These are phyloP conservation scores for Candida labiduridarum DNA, from an alignment of 1,139 yeast species.

Conservation along the genomic window DNA sequence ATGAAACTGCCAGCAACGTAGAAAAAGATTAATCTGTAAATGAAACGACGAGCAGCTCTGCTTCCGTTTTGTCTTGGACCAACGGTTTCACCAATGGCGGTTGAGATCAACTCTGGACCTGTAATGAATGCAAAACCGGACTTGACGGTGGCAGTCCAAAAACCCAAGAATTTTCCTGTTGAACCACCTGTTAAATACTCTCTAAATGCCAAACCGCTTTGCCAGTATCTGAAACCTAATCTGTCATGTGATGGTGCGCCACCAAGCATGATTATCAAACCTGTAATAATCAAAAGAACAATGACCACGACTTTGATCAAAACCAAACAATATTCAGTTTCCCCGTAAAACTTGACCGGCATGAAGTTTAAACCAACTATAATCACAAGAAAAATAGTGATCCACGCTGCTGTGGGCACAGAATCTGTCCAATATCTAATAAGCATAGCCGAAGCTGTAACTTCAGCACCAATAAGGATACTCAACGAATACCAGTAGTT, in stretches of 20 bases:
- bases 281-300: conserved; percentile 59
- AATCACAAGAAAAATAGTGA: conserved; percentile 58
- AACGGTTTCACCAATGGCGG: conserved; percentile 79
- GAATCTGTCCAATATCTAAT: conserved; percentile 72
- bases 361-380: conserved; percentile 38
- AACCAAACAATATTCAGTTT: conserved; percentile 55
- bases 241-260: conserved; percentile 45
- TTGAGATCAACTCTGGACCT: conserved; percentile 82
- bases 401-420: conserved; percentile 80
- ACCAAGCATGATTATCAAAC: conserved; percentile 68
- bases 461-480: conserved; percentile 78
- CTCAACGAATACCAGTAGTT: conserved; percentile 85
- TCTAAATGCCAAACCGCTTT: conserved; percentile 69
- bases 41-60: too few relatives aligned
- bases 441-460: conserved; percentile 78
- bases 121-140: conserved; percentile 75
- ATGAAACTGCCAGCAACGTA: conserved; percentile 80
- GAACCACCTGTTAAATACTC: too few relatives aligned
- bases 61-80: conserved; percentile 56
- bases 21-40: conserved; percentile 31
- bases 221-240: conserved; percentile 87
- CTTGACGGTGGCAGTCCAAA: conserved; percentile 27
- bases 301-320: conserved; percentile 69
- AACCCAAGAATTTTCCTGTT: too few relatives aligned
- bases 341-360: conserved; percentile 50